Conservation (phyloP, 345 rosid species). For the Odontarrhena argentea region DNA sequence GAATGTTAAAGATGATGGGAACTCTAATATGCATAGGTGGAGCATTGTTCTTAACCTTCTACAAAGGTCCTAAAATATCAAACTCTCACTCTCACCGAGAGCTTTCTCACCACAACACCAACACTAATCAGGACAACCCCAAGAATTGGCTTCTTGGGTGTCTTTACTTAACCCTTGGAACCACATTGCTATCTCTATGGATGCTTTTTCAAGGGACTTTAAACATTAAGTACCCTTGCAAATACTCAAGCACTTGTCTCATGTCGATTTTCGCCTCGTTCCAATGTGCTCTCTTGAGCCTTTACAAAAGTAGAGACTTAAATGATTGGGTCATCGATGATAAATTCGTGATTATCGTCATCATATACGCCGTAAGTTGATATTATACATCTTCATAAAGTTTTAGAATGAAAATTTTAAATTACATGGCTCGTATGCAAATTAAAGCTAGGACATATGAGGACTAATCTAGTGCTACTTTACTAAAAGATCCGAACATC, state of each 20-base stretch:
- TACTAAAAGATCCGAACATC: background rate
- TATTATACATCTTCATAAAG: background rate
- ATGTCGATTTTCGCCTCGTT: conserved; percentile 60
- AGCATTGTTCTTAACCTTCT: conserved; percentile 57
- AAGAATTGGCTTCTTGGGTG: conserved; percentile 57
- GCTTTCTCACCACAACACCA: conserved; percentile 11
- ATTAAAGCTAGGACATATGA: background rate
- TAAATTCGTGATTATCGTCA: conserved; percentile 44
- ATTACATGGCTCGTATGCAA: background rate
- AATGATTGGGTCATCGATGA: conserved; percentile 56
- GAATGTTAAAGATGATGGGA: conserved; percentile 54
- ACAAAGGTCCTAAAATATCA: conserved; percentile 54
- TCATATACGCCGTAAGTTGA: conserved; percentile 55
- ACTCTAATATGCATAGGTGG: conserved; percentile 60
- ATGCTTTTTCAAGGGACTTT: conserved; percentile 60
- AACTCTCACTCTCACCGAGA: conserved; percentile 23
- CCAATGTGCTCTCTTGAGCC: conserved; percentile 58
- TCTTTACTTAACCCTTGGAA: conserved; percentile 46
- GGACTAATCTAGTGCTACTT: background rate
- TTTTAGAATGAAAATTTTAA: background rate
- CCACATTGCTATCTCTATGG: conserved; percentile 58
- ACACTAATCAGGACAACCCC: conserved; percentile 5
- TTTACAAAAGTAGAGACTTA: conserved; percentile 40
- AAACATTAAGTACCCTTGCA: conserved; percentile 54
- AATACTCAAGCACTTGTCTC: conserved; percentile 64